phyloP scores from a whole-genome alignment of 1,139 yeast species.

The Candida tropicalis region DNA sequence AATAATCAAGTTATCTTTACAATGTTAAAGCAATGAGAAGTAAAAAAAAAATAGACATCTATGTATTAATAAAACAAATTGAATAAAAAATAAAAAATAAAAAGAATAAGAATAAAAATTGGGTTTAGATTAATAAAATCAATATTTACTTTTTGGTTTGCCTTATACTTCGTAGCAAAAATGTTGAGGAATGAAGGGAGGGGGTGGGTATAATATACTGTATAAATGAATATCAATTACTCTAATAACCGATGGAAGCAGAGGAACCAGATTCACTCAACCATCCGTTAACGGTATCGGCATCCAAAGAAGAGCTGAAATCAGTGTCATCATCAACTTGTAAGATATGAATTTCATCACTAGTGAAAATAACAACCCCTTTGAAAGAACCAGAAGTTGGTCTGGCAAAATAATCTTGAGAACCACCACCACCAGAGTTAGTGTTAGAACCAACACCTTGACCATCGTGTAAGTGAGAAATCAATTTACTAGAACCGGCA shows the following conservation, averaged over 20 bases:
- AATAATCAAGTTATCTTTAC: too few species aligned
- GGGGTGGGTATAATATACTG: too few species aligned
- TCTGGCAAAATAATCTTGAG: constrained; percentile 83
- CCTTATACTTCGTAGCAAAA: too few species aligned
- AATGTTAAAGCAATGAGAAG: background rate
- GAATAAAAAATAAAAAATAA: background rate
- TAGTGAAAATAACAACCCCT: constrained; percentile 83
- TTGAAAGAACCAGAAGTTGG: constrained; percentile 77
- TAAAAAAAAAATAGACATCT: background rate
- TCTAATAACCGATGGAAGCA: constrained; percentile 24
- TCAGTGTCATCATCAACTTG: constrained; percentile 48
- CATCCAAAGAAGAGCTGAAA: constrained; percentile 57
- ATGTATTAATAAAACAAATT: constrained; percentile 5
- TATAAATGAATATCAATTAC: too few species aligned
- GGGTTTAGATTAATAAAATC: too few species aligned
- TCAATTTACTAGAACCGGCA: constrained; percentile 72
- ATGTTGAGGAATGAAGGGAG: too few species aligned
- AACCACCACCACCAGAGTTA: constrained; percentile 75
- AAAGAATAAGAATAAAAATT: background rate
- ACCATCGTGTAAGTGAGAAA: constrained; percentile 83
- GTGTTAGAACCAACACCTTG: constrained; percentile 65
- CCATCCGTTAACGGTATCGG: constrained; percentile 61
- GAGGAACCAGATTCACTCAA: constrained; percentile 49
- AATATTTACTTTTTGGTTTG: too few species aligned
- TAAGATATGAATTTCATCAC: constrained; percentile 58